phyloP scores from a whole-genome alignment of 2,329 filamentous ascomycete genomes.

The Penicillium rolfsii region DNA sequence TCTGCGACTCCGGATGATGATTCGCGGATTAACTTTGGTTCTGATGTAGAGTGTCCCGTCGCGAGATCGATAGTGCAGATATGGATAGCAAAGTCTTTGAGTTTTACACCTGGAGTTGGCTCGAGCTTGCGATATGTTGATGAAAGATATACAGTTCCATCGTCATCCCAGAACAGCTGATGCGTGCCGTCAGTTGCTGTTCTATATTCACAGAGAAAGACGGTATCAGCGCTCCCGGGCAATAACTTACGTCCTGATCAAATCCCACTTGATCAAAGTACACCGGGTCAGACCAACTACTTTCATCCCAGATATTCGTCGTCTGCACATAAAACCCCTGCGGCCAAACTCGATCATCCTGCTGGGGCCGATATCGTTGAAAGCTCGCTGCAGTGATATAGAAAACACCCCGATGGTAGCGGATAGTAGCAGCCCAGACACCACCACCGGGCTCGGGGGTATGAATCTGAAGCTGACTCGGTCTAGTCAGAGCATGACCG shows the following conservation, averaged over 20 bases:
- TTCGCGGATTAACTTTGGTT: slow-evolving; percentile 48
- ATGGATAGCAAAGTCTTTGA: slow-evolving; percentile 57
- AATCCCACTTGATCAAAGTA: slow-evolving; percentile 60
- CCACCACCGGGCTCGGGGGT: slow-evolving; percentile 41
- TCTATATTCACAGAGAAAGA: not conserved
- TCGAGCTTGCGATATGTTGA: slow-evolving; percentile 41
- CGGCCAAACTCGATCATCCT: slow-evolving; percentile 55
- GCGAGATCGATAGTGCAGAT: slow-evolving; percentile 38
- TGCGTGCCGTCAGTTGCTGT: not conserved
- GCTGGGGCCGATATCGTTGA: slow-evolving; percentile 43
- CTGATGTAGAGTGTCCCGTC: slow-evolving; percentile 38
- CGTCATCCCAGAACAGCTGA: slow-evolving; percentile 57
- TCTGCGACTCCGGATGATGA: slow-evolving; percentile 52
- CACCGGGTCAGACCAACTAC: slow-evolving; percentile 57
- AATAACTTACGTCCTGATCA: slow-evolving; percentile 54
- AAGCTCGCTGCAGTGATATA: slow-evolving; percentile 55
- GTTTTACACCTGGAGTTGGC: slow-evolving; percentile 43
- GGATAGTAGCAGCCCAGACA: slow-evolving; percentile 55
- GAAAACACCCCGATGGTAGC: slow-evolving; percentile 50
- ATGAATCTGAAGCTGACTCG: slow-evolving; percentile 41
- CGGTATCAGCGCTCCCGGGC: not conserved
- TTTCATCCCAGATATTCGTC: slow-evolving; percentile 56
- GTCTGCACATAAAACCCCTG: slow-evolving; percentile 60
- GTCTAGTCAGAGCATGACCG: slow-evolving; percentile 39
- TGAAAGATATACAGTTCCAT: slow-evolving; percentile 56